A percentile compares a stretch with the other conserved stretches of the same genome.
Conservation (phyloP, 148 eudicot genomes). For the Chenopodium suecicum region DNA sequence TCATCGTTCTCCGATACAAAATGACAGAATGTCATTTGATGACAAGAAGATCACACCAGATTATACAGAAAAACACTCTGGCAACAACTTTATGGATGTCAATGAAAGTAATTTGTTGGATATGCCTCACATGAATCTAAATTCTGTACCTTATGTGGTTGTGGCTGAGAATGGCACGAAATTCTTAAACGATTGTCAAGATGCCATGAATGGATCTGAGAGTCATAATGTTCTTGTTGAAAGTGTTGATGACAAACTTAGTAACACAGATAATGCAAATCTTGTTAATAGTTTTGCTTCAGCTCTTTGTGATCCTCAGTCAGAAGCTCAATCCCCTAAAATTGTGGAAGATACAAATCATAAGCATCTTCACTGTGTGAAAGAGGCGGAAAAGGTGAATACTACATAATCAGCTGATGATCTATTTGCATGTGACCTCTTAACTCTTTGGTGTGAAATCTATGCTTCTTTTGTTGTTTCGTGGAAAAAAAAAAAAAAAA, state of each 20-base stretch:
- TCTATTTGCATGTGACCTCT: neutral
- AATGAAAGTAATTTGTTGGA: neutral
- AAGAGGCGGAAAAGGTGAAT: slow-evolving; percentile 24
- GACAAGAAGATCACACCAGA: neutral
- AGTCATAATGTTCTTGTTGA: slow-evolving; percentile 13
- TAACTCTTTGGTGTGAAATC: neutral
- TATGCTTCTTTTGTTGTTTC: neutral
- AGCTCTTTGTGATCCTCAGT: slow-evolving; percentile 11
- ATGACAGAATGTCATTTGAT: neutral
- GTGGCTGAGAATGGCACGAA: neutral
- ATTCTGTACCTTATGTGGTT: slow-evolving; percentile 7
- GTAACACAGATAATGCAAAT: slow-evolving; percentile 13
- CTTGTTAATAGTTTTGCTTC: neutral
- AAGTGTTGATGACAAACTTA: slow-evolving; percentile 10
- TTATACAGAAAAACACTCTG: too few relatives aligned
- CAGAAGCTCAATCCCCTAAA: neutral
- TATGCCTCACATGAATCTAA: slow-evolving; percentile 1
- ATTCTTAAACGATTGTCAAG: slow-evolving; percentile 4
- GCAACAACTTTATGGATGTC: neutral
- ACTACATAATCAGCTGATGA: slow-evolving; percentile 9
- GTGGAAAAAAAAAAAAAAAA: neutral
- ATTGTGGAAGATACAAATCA: slow-evolving; percentile 9
- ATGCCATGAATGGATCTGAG: slow-evolving; percentile 9
- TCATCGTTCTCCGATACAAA: neutral
- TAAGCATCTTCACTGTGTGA: slow-evolving; percentile 9